Base-by-base conservation (phyloP, 2,329 filamentous ascomycete species). In the Akanthomyces lecanii region DNA sequence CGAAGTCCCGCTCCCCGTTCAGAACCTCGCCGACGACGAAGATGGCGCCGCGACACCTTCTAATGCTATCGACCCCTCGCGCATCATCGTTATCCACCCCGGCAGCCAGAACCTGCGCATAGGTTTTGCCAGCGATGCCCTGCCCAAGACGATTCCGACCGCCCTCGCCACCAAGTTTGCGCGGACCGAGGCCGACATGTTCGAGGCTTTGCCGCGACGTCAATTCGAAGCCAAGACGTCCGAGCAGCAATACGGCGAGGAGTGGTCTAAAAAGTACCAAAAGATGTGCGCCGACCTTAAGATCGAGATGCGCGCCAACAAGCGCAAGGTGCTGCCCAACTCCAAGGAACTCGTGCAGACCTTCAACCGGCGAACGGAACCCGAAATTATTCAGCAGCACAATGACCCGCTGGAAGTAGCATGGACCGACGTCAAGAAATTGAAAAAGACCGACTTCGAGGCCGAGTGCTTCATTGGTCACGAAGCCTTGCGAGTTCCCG, bases 41-140 rank as follows among this genome's bases (percentile, higher is more conserved):
- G 81, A 80, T 67, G 81, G 78, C 55, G 81, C 82, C 62, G 81
- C 83, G 51, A 79, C 83, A 10, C 78, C 81, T 14, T 79, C 81
- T 16, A 84, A 87, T 69, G 85, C 86, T 50, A 80, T 87, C 56
- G 88, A 91, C 67, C 89, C 92, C 6, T 94, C 92, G 11, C 96
- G 94, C 75, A 89, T 96, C 65, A 94, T 99, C 71, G 90, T 98
- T 65, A 91, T 99, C 69, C 95, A 99, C 73, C 88, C 94, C 2
- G 95, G 95, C 36, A 98, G 94, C 72, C 94, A 98, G 76, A 98
- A 98, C 67, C 78, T 99, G 66, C 87, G 95, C 54, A 93, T 99
- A 69, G 95, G 95, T 0, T 87, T 98, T 65, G 93, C 94, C n/a
- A 97, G 91, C 70, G 95, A 99, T 77, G 94, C 93, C 6, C 79